Percentiles rank a stretch among this genome's conserved stretches.
These are phyloP conservation scores for Albizia julibrissin DNA, from an alignment of 306 rosid species.

Conservation along the genomic window DNA sequence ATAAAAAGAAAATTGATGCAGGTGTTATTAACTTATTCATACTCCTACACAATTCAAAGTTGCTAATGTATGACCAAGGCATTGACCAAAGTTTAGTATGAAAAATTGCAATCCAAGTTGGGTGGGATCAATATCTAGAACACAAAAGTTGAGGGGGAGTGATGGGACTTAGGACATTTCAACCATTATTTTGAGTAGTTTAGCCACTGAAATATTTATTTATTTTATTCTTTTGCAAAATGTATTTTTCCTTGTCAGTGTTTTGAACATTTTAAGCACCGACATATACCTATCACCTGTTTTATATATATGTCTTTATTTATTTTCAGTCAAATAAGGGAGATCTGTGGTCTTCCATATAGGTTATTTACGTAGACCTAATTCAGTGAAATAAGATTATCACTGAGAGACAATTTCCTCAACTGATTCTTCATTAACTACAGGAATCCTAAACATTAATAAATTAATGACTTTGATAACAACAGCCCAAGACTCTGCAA, in stretches of 20 bases:
- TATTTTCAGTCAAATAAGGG: neutral
- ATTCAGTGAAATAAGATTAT: neutral
- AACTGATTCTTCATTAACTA: neutral
- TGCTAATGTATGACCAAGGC: neutral
- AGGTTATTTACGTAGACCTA: neutral
- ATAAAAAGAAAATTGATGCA: neutral
- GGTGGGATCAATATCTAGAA: neutral
- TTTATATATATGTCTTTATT: neutral
- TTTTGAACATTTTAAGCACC: neutral
- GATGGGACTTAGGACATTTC: neutral
- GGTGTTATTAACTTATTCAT: neutral
- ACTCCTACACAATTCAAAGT: neutral
- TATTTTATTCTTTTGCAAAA: neutral
- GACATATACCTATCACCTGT: neutral
- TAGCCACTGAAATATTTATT: neutral
- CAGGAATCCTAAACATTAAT: neutral
- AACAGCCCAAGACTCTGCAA: neutral
- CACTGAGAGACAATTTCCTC: neutral
- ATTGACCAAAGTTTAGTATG: neutral
- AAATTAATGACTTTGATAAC: neutral
- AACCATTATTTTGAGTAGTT: no score
- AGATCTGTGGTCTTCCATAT: neutral
- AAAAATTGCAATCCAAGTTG: constrained; percentile 1
- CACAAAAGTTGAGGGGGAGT: neutral
- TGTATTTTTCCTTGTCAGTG: neutral